Percentiles rank a stretch among this genome's conserved stretches.
These are phyloP conservation scores for Elsinoe australis DNA, from an alignment of 2,329 filamentous ascomycete species.

Conservation along the genomic window DNA sequence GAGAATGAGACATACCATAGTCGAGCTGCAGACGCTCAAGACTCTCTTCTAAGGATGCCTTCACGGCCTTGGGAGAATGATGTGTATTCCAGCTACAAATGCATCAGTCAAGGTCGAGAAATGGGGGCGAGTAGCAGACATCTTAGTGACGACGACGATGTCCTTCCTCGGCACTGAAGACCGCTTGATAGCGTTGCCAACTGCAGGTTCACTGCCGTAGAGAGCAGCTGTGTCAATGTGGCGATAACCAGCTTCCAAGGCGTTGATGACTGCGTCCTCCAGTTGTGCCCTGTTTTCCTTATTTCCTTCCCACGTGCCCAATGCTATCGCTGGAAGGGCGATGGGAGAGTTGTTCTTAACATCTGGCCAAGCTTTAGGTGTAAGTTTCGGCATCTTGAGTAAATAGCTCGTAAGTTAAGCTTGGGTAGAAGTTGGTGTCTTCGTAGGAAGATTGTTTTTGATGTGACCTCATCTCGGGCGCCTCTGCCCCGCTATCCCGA, in stretches of 20 bases:
- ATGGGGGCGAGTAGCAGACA: not conserved
- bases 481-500: not conserved
- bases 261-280: conserved; percentile 41
- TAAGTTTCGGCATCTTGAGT: not conserved
- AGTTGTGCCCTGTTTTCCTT: not conserved
- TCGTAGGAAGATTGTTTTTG: no score
- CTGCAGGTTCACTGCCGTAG: conserved; percentile 60
- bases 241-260: conserved; percentile 49
- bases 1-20: conserved; percentile 21
- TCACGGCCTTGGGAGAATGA: conserved; percentile 35
- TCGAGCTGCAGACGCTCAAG: conserved; percentile 30
- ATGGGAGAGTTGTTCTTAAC: conserved; percentile 10
- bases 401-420: not conserved
- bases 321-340: not conserved
- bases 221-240: conserved; percentile 59
- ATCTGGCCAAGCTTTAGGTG: conserved; percentile 1
- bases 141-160: conserved; percentile 59
- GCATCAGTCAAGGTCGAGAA: conserved; percentile 21
- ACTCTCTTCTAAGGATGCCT: conserved; percentile 31
- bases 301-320: conserved; percentile 6
- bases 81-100: conserved; percentile 50
- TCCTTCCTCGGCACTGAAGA: conserved; percentile 57
- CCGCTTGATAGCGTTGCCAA: conserved; percentile 57
- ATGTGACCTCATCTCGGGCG: conserved; percentile 5
- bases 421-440: not conserved